phyloP scores from a whole-genome alignment of 139 green algal species.

The Micractinium conductrix region DNA sequence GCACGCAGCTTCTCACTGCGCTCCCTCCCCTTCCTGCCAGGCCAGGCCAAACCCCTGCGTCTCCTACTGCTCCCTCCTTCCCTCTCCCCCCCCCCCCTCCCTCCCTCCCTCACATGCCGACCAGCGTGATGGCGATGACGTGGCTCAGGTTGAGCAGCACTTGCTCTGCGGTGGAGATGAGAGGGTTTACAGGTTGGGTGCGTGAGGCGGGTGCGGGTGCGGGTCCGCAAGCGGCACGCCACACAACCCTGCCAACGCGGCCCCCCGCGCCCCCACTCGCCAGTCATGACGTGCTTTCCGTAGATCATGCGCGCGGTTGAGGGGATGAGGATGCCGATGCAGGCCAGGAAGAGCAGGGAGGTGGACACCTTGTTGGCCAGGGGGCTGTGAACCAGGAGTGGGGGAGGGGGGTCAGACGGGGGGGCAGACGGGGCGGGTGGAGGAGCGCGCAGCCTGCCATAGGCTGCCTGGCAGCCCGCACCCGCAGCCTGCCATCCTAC shows the following conservation, averaged over 20 bases:
- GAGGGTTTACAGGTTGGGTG: not conserved
- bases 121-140: constrained; percentile 69
- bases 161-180: not conserved
- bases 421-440: too few relatives aligned
- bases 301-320: constrained; percentile 61
- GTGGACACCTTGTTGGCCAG: constrained; percentile 55
- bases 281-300: constrained; percentile 32
- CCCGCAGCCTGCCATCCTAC: too few relatives aligned
- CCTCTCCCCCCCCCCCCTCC: not conserved
- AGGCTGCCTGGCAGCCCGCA: too few relatives aligned
- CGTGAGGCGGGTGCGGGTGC: not conserved
- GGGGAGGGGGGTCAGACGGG: not conserved
- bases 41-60: not conserved
- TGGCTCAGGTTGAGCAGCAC: constrained; percentile 61
- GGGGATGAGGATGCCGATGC: constrained; percentile 82
- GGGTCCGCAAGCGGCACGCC: not conserved
- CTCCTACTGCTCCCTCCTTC: too few relatives aligned
- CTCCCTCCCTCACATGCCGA: constrained; percentile 48
- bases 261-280: not conserved
- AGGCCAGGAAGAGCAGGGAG: constrained; percentile 83
- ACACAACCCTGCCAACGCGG: not conserved
- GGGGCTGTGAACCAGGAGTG: not conserved
- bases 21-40: too few relatives aligned
- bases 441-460: too few relatives aligned
- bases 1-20: too few relatives aligned